These are phyloP conservation scores for Emmonsiellopsis sp. DNA, from an alignment of 2,329 filamentous ascomycete genomes.

Conservation along the genomic window DNA sequence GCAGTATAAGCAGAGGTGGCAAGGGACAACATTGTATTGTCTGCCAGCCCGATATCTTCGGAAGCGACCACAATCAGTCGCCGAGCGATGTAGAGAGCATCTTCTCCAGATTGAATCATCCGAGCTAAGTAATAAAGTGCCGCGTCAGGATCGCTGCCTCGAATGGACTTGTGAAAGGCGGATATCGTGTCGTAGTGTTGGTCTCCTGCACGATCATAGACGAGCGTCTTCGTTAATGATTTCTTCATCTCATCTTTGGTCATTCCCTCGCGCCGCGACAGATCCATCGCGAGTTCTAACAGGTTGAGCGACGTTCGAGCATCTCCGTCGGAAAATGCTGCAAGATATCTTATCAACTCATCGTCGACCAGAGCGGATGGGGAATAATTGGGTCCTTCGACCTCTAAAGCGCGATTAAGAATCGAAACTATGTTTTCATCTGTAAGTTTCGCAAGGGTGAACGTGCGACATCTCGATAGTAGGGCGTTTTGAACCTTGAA, in stretches of 20 bases:
- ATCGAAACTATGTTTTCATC: conserved; percentile 66
- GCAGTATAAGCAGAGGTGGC: conserved; percentile 82
- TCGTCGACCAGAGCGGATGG: conserved; percentile 57
- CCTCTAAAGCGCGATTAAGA: conserved; percentile 61
- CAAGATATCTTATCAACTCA: conserved; percentile 70
- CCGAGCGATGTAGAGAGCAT: conserved; percentile 83
- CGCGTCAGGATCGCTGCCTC: conserved; percentile 78
- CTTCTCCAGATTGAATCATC: conserved; percentile 93
- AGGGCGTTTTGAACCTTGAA: conserved; percentile 88
- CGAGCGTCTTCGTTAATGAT: conserved; percentile 78
- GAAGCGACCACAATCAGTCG: conserved; percentile 91
- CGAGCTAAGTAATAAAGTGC: conserved; percentile 89
- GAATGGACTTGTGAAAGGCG: conserved; percentile 91
- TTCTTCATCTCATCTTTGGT: conserved; percentile 72
- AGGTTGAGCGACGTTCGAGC: conserved; percentile 88
- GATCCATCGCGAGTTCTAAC: conserved; percentile 75
- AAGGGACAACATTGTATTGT: conserved; percentile 72
- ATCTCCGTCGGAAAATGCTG: conserved; percentile 83
- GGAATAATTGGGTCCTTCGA: conserved; percentile 47
- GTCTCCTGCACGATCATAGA: conserved; percentile 91
- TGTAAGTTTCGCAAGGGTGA: conserved; percentile 69
- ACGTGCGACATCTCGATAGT: conserved; percentile 81
- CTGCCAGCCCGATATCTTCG: conserved; percentile 86
- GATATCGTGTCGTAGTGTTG: conserved; percentile 98
- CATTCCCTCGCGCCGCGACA: conserved; percentile 55